Percentiles rank a stretch among this genome's conserved stretches.
phyloP scores from a whole-genome alignment of 1,284 basidiomycete genomes.

The Xanthoconium separans region DNA sequence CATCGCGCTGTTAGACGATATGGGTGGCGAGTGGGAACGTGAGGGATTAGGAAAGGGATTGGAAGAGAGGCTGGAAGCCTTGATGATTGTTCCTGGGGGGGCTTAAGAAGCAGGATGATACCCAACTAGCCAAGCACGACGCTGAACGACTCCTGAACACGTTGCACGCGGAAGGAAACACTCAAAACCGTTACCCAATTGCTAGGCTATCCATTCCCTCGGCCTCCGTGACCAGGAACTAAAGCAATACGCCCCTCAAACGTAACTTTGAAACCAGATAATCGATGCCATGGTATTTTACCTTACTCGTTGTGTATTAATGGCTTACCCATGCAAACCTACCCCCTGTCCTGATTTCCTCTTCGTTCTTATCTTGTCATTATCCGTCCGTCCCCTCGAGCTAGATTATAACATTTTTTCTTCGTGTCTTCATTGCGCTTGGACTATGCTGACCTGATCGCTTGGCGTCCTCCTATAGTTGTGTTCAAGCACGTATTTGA shows the following conservation, averaged over 20 bases:
- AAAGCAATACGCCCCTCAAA: constrained; percentile 6
- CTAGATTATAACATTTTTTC: constrained; percentile 7
- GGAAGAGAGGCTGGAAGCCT: constrained; percentile 73
- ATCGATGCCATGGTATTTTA: constrained; percentile 23
- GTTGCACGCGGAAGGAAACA: not conserved
- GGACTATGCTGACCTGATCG: not conserved
- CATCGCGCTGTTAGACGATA: constrained; percentile 49
- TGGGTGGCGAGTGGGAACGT: constrained; percentile 80
- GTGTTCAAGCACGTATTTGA: constrained; percentile 1
- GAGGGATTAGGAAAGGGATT: constrained; percentile 78
- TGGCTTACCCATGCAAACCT: constrained; percentile 22
- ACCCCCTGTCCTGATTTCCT: not conserved
- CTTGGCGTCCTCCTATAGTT: not conserved
- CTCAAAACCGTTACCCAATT: not conserved
- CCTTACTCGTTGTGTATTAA: constrained; percentile 27
- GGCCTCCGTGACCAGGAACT: not conserved
- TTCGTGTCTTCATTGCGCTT: not conserved
- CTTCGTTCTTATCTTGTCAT: constrained; percentile 3
- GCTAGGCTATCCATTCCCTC: not conserved
- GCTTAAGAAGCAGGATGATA: constrained; percentile 19
- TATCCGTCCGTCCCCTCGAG: not conserved
- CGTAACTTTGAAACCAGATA: constrained; percentile 18
- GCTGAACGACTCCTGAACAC: not conserved
- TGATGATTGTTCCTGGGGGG: constrained; percentile 35
- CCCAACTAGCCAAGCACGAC: not conserved